phyloP scores from a whole-genome alignment of 1,139 yeast species.

The Nakaseomyces sp. region DNA sequence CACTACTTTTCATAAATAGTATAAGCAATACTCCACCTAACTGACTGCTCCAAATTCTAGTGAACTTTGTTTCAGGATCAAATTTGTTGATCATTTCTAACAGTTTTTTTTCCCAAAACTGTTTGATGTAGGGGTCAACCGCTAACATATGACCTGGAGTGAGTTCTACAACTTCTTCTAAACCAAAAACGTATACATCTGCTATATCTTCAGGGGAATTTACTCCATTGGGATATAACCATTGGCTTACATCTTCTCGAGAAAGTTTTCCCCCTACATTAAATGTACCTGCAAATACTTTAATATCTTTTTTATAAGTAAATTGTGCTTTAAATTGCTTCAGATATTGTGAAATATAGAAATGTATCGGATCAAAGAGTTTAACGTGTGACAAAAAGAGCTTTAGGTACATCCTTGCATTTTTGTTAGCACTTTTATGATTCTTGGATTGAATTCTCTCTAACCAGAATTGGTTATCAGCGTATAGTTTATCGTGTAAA shows the following conservation, averaged over 20 bases:
- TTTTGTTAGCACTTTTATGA: conserved; percentile 25
- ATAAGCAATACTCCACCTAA: conserved; percentile 85
- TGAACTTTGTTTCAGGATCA: conserved; percentile 43
- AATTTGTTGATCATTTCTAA: conserved; percentile 44
- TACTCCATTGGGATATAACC: conserved; percentile 45
- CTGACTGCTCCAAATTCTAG: conserved; percentile 75
- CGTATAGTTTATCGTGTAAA: conserved; percentile 54
- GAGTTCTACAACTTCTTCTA: conserved; percentile 88
- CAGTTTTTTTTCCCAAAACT: conserved; percentile 73
- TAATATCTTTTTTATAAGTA: conserved; percentile 43
- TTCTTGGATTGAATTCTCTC: conserved; percentile 36
- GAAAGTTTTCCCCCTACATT: conserved; percentile 57
- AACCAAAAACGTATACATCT: conserved; percentile 73
- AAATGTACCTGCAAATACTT: conserved; percentile 57
- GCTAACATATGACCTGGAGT: conserved; percentile 85
- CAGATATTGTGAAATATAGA: conserved; percentile 50
- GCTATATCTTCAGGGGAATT: conserved; percentile 32
- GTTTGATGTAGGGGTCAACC: conserved; percentile 62
- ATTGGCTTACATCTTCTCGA: conserved; percentile 44
- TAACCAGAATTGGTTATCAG: conserved; percentile 46
- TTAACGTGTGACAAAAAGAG: conserved; percentile 33
- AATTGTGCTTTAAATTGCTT: conserved; percentile 42
- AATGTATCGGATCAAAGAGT: conserved; percentile 66
- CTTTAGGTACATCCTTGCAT: conserved; percentile 25
- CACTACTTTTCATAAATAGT: conserved; percentile 57